Percentiles rank a stretch among this genome's conserved stretches.
phyloP scores from a whole-genome alignment of 257 asterid genomes.

The Plectranthus barbatus region DNA sequence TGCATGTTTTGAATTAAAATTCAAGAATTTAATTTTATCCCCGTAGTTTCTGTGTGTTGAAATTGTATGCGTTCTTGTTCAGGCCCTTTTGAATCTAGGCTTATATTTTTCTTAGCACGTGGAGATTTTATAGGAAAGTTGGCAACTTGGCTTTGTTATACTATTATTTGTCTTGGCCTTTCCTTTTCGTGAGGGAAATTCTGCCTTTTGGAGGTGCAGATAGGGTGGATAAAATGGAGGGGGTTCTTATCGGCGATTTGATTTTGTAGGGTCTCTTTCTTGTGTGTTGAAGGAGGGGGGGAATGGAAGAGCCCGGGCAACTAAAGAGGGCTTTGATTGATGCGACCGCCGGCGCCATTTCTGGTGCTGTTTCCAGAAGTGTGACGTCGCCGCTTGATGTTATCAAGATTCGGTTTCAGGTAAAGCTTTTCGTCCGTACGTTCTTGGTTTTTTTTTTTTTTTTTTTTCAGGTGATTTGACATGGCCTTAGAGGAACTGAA shows the following conservation, averaged over 20 bases:
- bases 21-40: neutral
- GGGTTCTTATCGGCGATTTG: neutral
- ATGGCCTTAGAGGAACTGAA: neutral
- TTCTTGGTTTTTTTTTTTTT: neutral
- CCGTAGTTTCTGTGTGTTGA: neutral
- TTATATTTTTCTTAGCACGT: neutral
- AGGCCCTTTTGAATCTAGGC: neutral
- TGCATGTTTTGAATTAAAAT: neutral
- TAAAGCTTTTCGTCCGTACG: neutral
- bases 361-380: conserved; percentile 73
- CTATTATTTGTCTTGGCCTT: neutral
- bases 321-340: conserved; percentile 65
- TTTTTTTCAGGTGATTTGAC: no score
- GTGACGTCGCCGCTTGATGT: conserved; percentile 93
- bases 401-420: conserved; percentile 96
- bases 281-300: conserved; percentile 31
- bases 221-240: neutral
- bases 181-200: neutral
- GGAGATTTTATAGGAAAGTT: neutral
- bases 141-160: neutral
- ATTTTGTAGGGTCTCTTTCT: conserved; percentile 25
- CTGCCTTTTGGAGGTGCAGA: conserved; percentile 1
- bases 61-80: neutral
- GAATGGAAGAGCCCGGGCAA: conserved; percentile 73
- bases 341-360: conserved; percentile 75